Conservation (phyloP, 2,329 filamentous ascomycete species). For the Fonsecaea erecta region DNA sequence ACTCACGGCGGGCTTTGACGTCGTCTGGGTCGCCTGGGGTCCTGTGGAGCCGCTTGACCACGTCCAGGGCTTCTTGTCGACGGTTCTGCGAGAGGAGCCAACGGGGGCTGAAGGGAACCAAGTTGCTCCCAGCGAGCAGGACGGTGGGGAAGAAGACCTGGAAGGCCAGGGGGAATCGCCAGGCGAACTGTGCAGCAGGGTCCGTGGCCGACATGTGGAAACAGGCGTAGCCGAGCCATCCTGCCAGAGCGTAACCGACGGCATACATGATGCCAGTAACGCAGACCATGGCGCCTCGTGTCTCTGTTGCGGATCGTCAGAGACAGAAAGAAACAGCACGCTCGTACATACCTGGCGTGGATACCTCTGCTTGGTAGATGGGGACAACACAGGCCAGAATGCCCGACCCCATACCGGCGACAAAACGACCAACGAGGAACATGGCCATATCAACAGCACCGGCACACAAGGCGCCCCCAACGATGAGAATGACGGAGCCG, state of each 20-base stretch:
- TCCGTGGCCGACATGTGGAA: constrained; percentile 56
- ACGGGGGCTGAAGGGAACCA: constrained; percentile 43
- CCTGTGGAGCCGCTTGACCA: constrained; percentile 44
- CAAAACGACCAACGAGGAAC: constrained; percentile 32
- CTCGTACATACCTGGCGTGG: constrained; percentile 30
- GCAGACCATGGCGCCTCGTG: constrained; percentile 35
- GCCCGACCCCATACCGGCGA: constrained; percentile 55
- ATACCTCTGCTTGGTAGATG: constrained; percentile 36
- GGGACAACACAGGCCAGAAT: constrained; percentile 44
- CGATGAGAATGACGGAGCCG: constrained; percentile 29
- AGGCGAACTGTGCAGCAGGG: constrained; percentile 38
- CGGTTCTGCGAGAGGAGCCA: constrained; percentile 47
- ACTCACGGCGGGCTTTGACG: constrained; percentile 46
- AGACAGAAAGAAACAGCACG: not conserved
- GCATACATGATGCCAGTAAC: constrained; percentile 34
- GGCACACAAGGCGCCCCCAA: constrained; percentile 46
- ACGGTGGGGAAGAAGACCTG: constrained; percentile 43
- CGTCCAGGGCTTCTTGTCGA: constrained; percentile 42
- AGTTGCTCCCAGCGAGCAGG: constrained; percentile 39
- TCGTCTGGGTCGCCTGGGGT: constrained; percentile 43
- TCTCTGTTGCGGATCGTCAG: constrained; percentile 11
- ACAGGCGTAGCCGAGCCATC: constrained; percentile 35
- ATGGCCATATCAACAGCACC: constrained; percentile 44
- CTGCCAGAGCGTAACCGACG: constrained; percentile 34
- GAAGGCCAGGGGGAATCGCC: constrained; percentile 44